These are phyloP conservation scores for Yarrowia sp. DNA, from an alignment of 805 yeast species.

Conservation along the genomic window DNA sequence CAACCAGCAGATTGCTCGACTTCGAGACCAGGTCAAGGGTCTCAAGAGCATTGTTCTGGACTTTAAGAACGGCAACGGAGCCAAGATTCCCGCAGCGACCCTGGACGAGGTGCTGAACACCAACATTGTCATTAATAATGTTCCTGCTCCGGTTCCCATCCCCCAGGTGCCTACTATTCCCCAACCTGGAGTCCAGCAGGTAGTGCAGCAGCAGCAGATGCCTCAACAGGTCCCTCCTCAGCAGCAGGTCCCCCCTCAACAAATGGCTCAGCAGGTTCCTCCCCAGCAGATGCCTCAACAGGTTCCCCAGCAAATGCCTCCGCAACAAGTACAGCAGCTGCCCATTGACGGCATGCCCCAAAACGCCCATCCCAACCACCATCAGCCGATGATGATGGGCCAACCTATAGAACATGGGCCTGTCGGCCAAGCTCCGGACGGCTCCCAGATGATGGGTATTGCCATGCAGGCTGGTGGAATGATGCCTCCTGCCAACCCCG, in stretches of 20 bases:
- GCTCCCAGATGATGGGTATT: conserved; percentile 9
- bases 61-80: conserved; percentile 18
- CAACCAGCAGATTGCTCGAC: conserved; percentile 52
- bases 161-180: conserved; percentile 24
- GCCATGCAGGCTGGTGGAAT: conserved; percentile 19
- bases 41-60: conserved; percentile 12
- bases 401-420: conserved; percentile 8
- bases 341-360: not conserved
- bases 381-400: conserved; percentile 13
- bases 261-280: conserved; percentile 8
- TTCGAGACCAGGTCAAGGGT: conserved; percentile 54
- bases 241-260: not conserved
- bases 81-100: not conserved
- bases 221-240: not conserved
- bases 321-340: not conserved
- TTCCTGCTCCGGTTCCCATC: conserved; percentile 21
- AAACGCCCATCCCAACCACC: not conserved
- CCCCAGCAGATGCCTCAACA: not conserved
- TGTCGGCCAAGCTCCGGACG: not conserved
- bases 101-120: conserved; percentile 3
- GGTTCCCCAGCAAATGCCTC: not conserved
- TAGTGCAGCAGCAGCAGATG: not conserved
- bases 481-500: conserved; percentile 7
- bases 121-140: conserved; percentile 19
- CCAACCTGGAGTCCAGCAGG: not conserved